Conservation (phyloP, 2,329 filamentous ascomycete genomes). For the Monilinia aucupariae region DNA sequence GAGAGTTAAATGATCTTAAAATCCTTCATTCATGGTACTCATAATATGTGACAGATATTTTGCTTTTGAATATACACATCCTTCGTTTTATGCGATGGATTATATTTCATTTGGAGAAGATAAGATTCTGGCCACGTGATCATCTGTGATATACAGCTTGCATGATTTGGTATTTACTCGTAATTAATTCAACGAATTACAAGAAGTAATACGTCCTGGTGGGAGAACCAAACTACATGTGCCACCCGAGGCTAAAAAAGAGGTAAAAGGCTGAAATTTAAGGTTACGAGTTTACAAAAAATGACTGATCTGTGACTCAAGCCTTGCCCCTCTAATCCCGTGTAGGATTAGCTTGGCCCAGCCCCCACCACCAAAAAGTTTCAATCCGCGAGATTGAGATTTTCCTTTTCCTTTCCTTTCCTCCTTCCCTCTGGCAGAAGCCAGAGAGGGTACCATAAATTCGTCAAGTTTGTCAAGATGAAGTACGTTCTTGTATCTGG, state of each 20-base stretch:
- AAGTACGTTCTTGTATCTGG: conserved; percentile 78
- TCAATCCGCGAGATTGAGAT: conserved; percentile 8
- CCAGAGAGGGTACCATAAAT: conserved; percentile 29
- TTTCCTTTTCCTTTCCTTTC: conserved; percentile 19
- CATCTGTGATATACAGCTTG: too few relatives aligned
- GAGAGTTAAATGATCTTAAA: too few relatives aligned
- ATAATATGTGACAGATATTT: too few relatives aligned
- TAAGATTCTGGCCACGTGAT: too few relatives aligned
- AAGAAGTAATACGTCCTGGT: too few relatives aligned
- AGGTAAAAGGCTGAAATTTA: background rate
- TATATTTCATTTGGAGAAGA: too few relatives aligned
- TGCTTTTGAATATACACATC: too few relatives aligned
- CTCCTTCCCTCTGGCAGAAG: conserved; percentile 30
- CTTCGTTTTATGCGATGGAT: too few relatives aligned
- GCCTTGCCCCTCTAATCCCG: background rate
- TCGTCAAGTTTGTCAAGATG: conserved; percentile 47
- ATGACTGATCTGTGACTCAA: background rate
- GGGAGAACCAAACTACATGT: background rate
- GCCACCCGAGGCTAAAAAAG: conserved; percentile 1
- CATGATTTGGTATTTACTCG: too few relatives aligned
- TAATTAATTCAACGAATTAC: too few relatives aligned
- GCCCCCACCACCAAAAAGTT: conserved; percentile 18
- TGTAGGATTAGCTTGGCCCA: background rate
- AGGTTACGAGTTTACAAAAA: too few relatives aligned
- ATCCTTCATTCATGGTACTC: too few relatives aligned